Evolutionary conservation across 2,329 filamentous ascomycete genomes (phyloP).

Genomic region (Xylaria sp.): DNA sequence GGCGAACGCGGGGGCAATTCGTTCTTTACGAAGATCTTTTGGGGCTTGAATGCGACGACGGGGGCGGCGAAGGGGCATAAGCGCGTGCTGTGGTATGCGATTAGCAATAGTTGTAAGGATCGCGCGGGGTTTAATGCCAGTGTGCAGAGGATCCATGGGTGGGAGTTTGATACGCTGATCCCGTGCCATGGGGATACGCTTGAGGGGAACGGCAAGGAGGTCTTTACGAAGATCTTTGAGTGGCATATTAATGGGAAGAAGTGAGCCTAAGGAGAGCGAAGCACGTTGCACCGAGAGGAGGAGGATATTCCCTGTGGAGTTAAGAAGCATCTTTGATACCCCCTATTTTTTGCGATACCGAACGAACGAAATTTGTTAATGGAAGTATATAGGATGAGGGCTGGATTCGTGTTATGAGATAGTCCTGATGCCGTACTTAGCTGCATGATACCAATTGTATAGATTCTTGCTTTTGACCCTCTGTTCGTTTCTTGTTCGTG

Average conservation of each 20-base stretch:
- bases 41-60: slow-evolving; percentile 53
- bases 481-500: not conserved
- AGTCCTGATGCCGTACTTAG: slow-evolving; percentile 10
- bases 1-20: slow-evolving; percentile 37
- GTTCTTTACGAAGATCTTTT: slow-evolving; percentile 41
- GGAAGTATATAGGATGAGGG: not conserved
- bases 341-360: not conserved
- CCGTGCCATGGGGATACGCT: slow-evolving; percentile 93
- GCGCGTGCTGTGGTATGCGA: slow-evolving; percentile 74
- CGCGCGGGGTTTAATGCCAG: slow-evolving; percentile 65
- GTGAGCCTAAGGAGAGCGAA: too few species aligned
- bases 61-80: slow-evolving; percentile 69
- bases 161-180: slow-evolving; percentile 82
- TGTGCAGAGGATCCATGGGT: slow-evolving; percentile 61
- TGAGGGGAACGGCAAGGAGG: slow-evolving; percentile 64
- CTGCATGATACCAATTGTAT: slow-evolving; percentile 24
- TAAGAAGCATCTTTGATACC: slow-evolving; percentile 13
- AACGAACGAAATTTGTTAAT: not conserved
- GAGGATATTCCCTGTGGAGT: too few species aligned
- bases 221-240: slow-evolving; percentile 71
- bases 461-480: slow-evolving; percentile 2
- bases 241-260: slow-evolving; percentile 64
- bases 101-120: slow-evolving; percentile 50
- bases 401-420: slow-evolving; percentile 4
- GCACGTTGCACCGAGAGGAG: too few species aligned